Percentiles rank a stretch among this genome's conserved stretches.
phyloP scores from a whole-genome alignment of 345 rosid species.

The Euphorbia tirucalli region DNA sequence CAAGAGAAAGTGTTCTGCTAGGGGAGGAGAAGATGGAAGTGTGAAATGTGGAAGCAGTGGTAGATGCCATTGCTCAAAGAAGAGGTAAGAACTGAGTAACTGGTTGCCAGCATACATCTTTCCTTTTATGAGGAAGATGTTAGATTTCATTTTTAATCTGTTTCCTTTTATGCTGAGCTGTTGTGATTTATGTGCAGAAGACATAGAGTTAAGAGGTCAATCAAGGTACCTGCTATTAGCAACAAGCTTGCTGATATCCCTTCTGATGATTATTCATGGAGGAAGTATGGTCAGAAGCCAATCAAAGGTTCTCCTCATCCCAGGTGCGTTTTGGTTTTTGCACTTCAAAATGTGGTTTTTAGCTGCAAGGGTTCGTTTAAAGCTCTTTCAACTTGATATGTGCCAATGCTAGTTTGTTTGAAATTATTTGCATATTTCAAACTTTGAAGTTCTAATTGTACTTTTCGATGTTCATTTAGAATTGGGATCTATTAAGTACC shows the following conservation, averaged over 20 bases:
- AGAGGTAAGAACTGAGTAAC: constrained; percentile 42
- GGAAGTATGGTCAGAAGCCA: constrained; percentile 84
- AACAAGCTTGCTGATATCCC: constrained; percentile 85
- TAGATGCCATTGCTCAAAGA: constrained; percentile 79
- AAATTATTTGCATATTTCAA: not conserved
- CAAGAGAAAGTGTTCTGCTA: constrained; percentile 65
- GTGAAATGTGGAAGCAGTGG: constrained; percentile 61
- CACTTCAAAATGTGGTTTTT: not conserved
- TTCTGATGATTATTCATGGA: constrained; percentile 81
- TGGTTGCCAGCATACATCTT: not conserved
- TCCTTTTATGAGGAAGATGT: not conserved
- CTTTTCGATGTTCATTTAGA: constrained; percentile 7
- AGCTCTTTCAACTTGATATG: not conserved
- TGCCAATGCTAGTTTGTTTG: not conserved
- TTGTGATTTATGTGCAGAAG: constrained; percentile 44
- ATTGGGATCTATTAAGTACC: not conserved
- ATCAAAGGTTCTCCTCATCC: constrained; percentile 89
- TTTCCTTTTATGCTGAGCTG: not conserved
- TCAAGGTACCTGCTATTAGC: constrained; percentile 81
- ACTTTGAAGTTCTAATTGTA: not conserved
- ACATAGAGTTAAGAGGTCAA: constrained; percentile 67
- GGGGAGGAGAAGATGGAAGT: constrained; percentile 65
- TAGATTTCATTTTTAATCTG: not conserved
- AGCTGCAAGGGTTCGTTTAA: not conserved
- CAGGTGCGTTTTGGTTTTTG: constrained; percentile 36